These are phyloP conservation scores for Globisporangium irregulare DNA, from an alignment of 352 stramenopile genomes.

Conservation along the genomic window DNA sequence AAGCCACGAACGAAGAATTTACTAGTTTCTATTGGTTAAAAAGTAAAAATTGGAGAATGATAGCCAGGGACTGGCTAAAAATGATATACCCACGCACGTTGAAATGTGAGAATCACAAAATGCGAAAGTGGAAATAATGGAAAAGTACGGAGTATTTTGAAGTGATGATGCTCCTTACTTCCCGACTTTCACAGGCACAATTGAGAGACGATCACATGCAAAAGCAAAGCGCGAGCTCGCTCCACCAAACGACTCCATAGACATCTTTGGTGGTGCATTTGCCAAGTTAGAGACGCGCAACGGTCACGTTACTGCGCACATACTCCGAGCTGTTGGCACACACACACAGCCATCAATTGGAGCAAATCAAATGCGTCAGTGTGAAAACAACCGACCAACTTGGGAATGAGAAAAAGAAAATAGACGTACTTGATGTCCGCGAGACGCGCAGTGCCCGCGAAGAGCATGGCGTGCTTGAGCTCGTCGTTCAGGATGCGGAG, in stretches of 20 bases:
- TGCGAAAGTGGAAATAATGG: neutral
- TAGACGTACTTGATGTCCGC: slow-evolving; percentile 63
- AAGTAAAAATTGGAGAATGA: neutral
- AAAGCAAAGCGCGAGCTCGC: neutral
- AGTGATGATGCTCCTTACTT: neutral
- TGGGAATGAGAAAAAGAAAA: neutral
- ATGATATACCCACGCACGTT: neutral
- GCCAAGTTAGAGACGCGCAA: slow-evolving; percentile 10
- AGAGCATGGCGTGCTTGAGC: slow-evolving; percentile 92
- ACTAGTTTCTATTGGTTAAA: neutral
- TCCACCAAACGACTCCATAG: neutral
- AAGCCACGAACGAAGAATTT: neutral
- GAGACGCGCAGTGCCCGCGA: slow-evolving; percentile 62
- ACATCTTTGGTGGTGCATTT: no score
- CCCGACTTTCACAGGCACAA: neutral
- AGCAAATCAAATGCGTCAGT: neutral
- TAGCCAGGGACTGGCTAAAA: neutral
- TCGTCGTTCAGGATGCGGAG: slow-evolving; percentile 91
- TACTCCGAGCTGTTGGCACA: slow-evolving; percentile 26
- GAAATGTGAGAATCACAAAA: neutral
- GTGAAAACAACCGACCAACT: neutral
- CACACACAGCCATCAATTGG: neutral
- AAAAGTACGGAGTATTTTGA: neutral
- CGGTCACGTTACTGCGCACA: slow-evolving; percentile 25
- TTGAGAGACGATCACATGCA: neutral